phyloP scores from a whole-genome alignment of 345 rosid species.

The Hypericum perforatum region DNA sequence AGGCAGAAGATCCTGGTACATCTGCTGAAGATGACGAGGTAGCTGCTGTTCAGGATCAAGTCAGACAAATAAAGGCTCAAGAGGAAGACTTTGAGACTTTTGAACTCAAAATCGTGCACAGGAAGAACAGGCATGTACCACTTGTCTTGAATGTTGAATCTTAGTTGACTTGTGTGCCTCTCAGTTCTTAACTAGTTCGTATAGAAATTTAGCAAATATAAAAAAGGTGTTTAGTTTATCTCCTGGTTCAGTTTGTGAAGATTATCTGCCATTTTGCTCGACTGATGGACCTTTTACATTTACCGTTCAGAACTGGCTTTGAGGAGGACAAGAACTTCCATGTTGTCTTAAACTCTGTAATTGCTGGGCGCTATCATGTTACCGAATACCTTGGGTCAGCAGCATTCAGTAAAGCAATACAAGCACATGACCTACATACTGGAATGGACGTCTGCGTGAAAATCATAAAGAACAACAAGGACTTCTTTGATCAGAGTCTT shows the following conservation, averaged over 20 bases:
- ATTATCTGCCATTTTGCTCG: no score
- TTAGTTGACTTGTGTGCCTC: no score
- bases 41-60: slow-evolving; percentile 94
- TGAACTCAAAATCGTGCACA: slow-evolving; percentile 88
- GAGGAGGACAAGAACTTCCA: slow-evolving; percentile 99
- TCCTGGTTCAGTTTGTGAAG: no score
- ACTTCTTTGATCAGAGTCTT: slow-evolving; percentile 98
- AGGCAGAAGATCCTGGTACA: slow-evolving; percentile 64
- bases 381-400: slow-evolving; percentile 99
- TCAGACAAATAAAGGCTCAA: slow-evolving; percentile 89
- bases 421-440: slow-evolving; percentile 96
- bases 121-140: slow-evolving; percentile 81
- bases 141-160: neutral
- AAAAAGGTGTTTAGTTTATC: no score
- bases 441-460: slow-evolving; percentile 98
- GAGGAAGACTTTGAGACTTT: slow-evolving; percentile 99
- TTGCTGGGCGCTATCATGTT: slow-evolving; percentile 97
- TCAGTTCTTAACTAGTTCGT: no score
- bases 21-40: slow-evolving; percentile 89
- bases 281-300: slow-evolving; percentile 9
- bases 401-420: slow-evolving; percentile 98
- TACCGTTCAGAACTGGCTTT: slow-evolving; percentile 81
- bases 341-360: slow-evolving; percentile 84
- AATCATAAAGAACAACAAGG: slow-evolving; percentile 97
- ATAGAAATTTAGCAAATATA: no score